Evolutionary conservation across 129 eudicot genomes (phyloP), one percentile per base, ranked within the genome.

Genomic region (Helianthus tuberosus): DNA sequence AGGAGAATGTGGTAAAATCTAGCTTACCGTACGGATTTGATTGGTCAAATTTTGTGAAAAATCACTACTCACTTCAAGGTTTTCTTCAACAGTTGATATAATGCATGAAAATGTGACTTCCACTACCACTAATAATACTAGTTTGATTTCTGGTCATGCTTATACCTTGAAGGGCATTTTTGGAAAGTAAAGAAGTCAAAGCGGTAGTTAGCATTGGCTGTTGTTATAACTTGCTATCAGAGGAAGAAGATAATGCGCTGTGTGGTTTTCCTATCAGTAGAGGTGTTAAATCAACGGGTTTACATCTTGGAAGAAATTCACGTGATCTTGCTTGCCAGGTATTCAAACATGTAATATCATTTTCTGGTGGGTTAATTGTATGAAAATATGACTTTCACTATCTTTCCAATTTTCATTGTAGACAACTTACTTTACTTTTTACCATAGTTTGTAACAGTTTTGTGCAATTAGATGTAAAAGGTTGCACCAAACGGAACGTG

Each of bases 311-410:
- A 47, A 93, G 83, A 86, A 90, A 62, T 77, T 81, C 88, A 43
- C 90, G 92, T 52, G 96, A 90, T 88, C 96, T 90, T 65, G 98
- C 98, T 80, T 93, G 96, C 81, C 98, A 93, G 95, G 98, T 88
- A 77, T 68, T 11, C 76, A 14, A 15, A 58, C 69, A 29, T 64
- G 32, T 64, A 4, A 20, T 9, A 9, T 1, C 29, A 3, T 60
- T 58, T 12, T 60, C 7, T 29, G 3, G 6, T 5, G 4, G 9
- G 62, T 60, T 12, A 29, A 32, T 29, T 27, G 32, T 15, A 12
- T 12, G 41, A 60, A 60, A 11, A 59, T 5, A 41, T 12, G 16
- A 1, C 65, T 59, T 59, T 59, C 0, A 5, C 11, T 1, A 27
- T 12, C 32, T 60, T 60, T 60, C 7, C 3, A 27, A 4, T 60